Evolutionary conservation across 2,329 filamentous ascomycete species (phyloP).

Genomic region (Thyridium curvatum): DNA sequence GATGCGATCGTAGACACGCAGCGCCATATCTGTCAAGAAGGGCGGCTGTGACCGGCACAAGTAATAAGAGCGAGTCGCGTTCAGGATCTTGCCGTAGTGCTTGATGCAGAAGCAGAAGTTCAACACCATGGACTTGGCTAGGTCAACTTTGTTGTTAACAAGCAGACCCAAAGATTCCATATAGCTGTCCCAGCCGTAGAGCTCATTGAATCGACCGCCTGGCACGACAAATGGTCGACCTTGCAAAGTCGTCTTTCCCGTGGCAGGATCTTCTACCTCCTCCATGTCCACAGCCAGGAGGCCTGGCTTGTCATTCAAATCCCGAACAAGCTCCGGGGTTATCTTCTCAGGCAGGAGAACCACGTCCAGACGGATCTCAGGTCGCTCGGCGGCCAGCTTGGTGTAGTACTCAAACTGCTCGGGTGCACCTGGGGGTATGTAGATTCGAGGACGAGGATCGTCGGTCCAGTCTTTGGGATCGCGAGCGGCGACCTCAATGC

Average conservation of each 20-base stretch:
- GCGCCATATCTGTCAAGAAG: constrained; percentile 94
- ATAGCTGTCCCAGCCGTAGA: constrained; percentile 99
- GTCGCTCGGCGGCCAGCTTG: constrained; percentile 68
- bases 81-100: constrained; percentile 97
- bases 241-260: constrained; percentile 63
- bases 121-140: constrained; percentile 89
- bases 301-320: constrained; percentile 82
- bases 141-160: constrained; percentile 74
- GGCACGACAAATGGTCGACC: constrained; percentile 96
- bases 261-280: constrained; percentile 58
- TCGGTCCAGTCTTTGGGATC: constrained; percentile 96
- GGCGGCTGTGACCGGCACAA: constrained; percentile 90
- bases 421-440: constrained; percentile 76
- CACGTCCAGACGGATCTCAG: constrained; percentile 84
- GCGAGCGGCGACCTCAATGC: constrained; percentile 75
- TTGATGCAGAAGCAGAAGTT: constrained; percentile 99
- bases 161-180: constrained; percentile 92
- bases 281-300: constrained; percentile 88
- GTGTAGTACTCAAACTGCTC: constrained; percentile 89
- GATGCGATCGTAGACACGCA: constrained; percentile 90
- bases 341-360: constrained; percentile 70
- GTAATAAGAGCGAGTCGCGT: constrained; percentile 95
- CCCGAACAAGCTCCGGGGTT: constrained; percentile 73
- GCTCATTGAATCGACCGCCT: constrained; percentile 93
- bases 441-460: constrained; percentile 85